Percentiles rank a stretch among this genome's conserved stretches.
These are phyloP conservation scores for Penicillium sp. DNA, from an alignment of 2,329 filamentous ascomycete species.

Conservation along the genomic window DNA sequence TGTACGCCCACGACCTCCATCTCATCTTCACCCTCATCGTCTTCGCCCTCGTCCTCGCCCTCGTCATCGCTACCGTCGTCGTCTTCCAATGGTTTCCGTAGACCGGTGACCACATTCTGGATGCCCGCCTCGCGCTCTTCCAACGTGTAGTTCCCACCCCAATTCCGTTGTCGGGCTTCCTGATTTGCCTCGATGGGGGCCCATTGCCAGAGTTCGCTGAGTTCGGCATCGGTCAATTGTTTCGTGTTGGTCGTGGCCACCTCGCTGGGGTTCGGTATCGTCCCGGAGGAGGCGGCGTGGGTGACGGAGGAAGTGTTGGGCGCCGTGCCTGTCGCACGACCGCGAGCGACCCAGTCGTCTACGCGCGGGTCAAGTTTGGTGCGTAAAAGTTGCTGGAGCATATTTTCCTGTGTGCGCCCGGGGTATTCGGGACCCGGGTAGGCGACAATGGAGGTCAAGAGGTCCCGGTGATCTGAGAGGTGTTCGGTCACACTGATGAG, in stretches of 20 bases:
- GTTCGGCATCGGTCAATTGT: slow-evolving; percentile 42
- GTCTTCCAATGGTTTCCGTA: slow-evolving; percentile 54
- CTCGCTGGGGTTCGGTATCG: slow-evolving; percentile 14
- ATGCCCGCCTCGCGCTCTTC: slow-evolving; percentile 63
- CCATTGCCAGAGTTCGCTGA: slow-evolving; percentile 57
- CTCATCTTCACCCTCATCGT: slow-evolving; percentile 37
- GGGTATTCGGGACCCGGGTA: slow-evolving; percentile 73
- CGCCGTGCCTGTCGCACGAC: slow-evolving; percentile 42
- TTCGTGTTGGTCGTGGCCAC: slow-evolving; percentile 11
- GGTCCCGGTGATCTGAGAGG: slow-evolving; percentile 58
- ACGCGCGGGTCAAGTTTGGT: slow-evolving; percentile 78
- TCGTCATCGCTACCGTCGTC: slow-evolving; percentile 46
- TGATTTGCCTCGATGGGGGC: slow-evolving; percentile 46
- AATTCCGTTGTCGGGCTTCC: slow-evolving; percentile 44
- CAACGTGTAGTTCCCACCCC: slow-evolving; percentile 62
- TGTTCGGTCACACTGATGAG: slow-evolving; percentile 61
- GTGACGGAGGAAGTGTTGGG: not conserved
- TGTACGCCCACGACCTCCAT: slow-evolving; percentile 38
- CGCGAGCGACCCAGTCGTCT: slow-evolving; percentile 65
- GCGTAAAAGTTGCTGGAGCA: slow-evolving; percentile 65
- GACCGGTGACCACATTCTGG: slow-evolving; percentile 65
- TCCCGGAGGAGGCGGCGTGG: not conserved
- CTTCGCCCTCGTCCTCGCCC: slow-evolving; percentile 46
- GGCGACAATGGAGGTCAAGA: slow-evolving; percentile 64
- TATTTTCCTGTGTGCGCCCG: slow-evolving; percentile 55